A percentile compares a stretch with the other conserved stretches of the same genome.
These are phyloP conservation scores for Yamadazyma insecticola DNA, from an alignment of 805 yeast species.

Conservation along the genomic window DNA sequence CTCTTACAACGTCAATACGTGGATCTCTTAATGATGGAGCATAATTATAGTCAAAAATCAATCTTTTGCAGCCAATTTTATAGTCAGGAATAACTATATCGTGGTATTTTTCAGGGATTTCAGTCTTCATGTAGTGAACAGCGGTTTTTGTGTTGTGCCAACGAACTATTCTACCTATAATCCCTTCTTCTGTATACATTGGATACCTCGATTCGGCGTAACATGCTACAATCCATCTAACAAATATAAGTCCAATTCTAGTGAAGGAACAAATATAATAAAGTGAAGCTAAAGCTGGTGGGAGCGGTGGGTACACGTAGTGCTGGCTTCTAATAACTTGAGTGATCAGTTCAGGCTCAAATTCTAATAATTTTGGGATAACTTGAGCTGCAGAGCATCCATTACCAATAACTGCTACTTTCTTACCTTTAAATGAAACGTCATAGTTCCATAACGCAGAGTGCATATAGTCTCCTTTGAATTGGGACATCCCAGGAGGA, in stretches of 20 bases:
- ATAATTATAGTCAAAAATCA: slow-evolving; percentile 35
- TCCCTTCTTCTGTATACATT: slow-evolving; percentile 26
- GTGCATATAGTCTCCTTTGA: slow-evolving; percentile 36
- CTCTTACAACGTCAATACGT: slow-evolving; percentile 18
- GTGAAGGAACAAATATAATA: slow-evolving; percentile 21
- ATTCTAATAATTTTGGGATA: slow-evolving; percentile 30
- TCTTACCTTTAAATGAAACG: slow-evolving; percentile 28
- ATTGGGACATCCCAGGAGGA: slow-evolving; percentile 28
- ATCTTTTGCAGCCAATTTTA: slow-evolving; percentile 39
- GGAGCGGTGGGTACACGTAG: slow-evolving; percentile 36
- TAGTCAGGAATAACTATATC: slow-evolving; percentile 30
- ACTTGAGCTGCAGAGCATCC: slow-evolving; percentile 41
- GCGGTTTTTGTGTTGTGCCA: slow-evolving; percentile 17
- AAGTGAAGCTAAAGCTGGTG: slow-evolving; percentile 14
- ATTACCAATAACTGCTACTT: slow-evolving; percentile 36
- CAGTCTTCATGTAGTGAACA: slow-evolving; percentile 20
- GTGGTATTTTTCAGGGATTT: slow-evolving; percentile 30
- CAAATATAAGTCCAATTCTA: slow-evolving; percentile 21
- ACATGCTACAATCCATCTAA: slow-evolving; percentile 22
- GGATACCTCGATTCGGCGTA: slow-evolving; percentile 34
- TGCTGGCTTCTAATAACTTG: slow-evolving; percentile 35
- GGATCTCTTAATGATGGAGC: slow-evolving; percentile 29
- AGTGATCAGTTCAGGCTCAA: slow-evolving; percentile 19
- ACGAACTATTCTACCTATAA: slow-evolving; percentile 23
- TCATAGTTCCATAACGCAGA: slow-evolving; percentile 36